Conservation (phyloP, 352 stramenopile species). For the Plasmopara viticola region DNA sequence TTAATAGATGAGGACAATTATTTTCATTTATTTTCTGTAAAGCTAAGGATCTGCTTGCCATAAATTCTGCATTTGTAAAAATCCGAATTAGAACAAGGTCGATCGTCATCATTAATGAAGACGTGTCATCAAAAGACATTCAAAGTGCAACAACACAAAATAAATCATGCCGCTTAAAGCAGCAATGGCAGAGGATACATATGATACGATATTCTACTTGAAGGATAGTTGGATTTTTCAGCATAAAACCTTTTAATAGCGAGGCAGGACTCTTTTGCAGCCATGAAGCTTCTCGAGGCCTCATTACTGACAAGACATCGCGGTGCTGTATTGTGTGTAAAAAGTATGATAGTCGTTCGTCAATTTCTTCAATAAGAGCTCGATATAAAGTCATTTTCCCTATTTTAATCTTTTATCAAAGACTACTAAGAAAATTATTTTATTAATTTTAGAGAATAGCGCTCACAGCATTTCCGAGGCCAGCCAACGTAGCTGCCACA, state of each 20-base stretch:
- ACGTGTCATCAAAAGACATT: slow-evolving; percentile 16
- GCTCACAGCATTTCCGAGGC: slow-evolving; percentile 17
- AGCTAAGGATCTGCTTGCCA: too few species aligned
- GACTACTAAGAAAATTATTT: not conserved
- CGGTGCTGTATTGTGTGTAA: not conserved
- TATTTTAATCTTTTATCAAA: not conserved
- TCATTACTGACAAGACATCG: slow-evolving; percentile 47
- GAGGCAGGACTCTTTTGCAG: slow-evolving; percentile 44
- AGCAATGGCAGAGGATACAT: slow-evolving; percentile 43
- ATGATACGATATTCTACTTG: slow-evolving; percentile 73
- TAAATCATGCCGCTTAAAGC: not conserved
- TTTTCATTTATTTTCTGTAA: too few species aligned
- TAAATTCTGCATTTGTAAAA: too few species aligned
- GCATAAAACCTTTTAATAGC: slow-evolving; percentile 41
- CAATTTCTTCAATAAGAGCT: too few species aligned
- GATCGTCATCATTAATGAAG: not conserved
- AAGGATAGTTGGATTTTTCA: slow-evolving; percentile 40
- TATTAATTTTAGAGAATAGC: slow-evolving; percentile 15
- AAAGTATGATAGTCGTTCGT: too few species aligned
- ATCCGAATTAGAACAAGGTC: too few species aligned
- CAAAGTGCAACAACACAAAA: too few species aligned
- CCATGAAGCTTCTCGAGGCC: slow-evolving; percentile 43
- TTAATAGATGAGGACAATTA: too few species aligned
- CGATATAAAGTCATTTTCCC: slow-evolving; percentile 1
- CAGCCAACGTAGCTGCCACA: slow-evolving; percentile 19